Evolutionary conservation across 768 basidiomycete genomes (phyloP).

Genomic region (Hericium erinaceus): DNA sequence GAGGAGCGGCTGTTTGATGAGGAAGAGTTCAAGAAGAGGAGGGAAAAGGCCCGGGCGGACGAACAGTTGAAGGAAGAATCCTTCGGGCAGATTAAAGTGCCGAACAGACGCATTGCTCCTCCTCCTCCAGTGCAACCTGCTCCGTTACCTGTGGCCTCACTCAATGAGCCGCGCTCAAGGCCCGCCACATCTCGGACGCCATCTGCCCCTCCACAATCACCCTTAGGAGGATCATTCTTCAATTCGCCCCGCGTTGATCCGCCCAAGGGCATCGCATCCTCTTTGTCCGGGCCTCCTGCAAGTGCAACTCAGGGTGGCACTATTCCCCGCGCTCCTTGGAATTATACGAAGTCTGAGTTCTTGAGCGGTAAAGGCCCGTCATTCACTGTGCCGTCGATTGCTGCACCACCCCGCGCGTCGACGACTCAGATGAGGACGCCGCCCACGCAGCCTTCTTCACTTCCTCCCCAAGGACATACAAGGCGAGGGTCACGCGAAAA

Average conservation of each 20-base stretch:
- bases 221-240: slow-evolving; percentile 7
- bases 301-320: slow-evolving; percentile 11
- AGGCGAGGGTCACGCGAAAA: slow-evolving; percentile 10
- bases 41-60: slow-evolving; percentile 18
- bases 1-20: slow-evolving; percentile 59
- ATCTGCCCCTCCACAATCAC: slow-evolving; percentile 11
- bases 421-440: slow-evolving; percentile 2
- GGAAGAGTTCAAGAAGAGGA: slow-evolving; percentile 32
- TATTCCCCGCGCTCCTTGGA: slow-evolving; percentile 42
- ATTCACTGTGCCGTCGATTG: slow-evolving; percentile 34
- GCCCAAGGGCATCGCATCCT: slow-evolving; percentile 8
- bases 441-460: not conserved
- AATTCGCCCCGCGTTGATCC: slow-evolving; percentile 8
- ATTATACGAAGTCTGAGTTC: slow-evolving; percentile 46
- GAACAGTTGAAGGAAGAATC: slow-evolving; percentile 1
- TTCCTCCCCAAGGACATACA: slow-evolving; percentile 1
- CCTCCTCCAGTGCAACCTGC: slow-evolving; percentile 13
- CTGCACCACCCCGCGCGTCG: slow-evolving; percentile 44
- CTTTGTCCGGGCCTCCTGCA: slow-evolving; percentile 7
- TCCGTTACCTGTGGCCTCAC: slow-evolving; percentile 4
- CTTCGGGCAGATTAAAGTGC: not conserved
- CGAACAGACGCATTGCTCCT: slow-evolving; percentile 4
- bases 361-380: slow-evolving; percentile 15
- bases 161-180: slow-evolving; percentile 4
- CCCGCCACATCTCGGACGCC: slow-evolving; percentile 7